phyloP scores from a whole-genome alignment of 768 basidiomycete species.

The Tulasnella sp. region DNA sequence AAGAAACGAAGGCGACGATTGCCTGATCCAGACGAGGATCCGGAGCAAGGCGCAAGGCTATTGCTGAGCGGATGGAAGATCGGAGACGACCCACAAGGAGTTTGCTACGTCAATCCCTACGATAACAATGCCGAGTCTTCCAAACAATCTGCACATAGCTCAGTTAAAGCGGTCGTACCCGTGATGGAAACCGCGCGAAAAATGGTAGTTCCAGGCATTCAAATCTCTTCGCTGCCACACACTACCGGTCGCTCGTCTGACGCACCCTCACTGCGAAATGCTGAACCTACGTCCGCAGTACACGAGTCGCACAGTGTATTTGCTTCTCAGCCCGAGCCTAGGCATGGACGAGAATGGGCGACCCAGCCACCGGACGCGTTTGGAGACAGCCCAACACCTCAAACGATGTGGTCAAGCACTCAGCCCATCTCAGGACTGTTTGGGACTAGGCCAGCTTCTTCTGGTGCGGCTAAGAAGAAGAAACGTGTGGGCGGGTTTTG shows the following conservation, averaged over 20 bases:
- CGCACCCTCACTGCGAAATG: neutral
- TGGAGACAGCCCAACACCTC: neutral
- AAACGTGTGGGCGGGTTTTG: neutral
- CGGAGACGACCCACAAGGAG: neutral
- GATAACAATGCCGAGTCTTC: neutral
- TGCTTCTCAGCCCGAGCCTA: neutral
- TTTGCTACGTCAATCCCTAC: neutral
- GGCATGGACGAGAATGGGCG: neutral
- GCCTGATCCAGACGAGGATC: neutral
- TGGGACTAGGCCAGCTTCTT: neutral
- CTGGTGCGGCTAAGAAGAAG: neutral
- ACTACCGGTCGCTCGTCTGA: neutral
- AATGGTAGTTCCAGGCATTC: neutral
- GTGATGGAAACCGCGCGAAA: neutral
- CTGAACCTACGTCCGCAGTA: neutral
- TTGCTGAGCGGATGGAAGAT: neutral
- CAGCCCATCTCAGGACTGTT: neutral
- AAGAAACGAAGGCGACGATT: neutral
- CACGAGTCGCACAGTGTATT: neutral
- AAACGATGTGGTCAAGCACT: neutral
- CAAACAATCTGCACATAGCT: neutral
- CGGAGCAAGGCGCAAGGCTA: neutral
- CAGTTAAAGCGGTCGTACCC: neutral
- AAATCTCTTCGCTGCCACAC: neutral
- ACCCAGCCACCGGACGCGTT: neutral